phyloP scores from a whole-genome alignment of 1,284 basidiomycete genomes.

The Papiliotrema flavescens region DNA sequence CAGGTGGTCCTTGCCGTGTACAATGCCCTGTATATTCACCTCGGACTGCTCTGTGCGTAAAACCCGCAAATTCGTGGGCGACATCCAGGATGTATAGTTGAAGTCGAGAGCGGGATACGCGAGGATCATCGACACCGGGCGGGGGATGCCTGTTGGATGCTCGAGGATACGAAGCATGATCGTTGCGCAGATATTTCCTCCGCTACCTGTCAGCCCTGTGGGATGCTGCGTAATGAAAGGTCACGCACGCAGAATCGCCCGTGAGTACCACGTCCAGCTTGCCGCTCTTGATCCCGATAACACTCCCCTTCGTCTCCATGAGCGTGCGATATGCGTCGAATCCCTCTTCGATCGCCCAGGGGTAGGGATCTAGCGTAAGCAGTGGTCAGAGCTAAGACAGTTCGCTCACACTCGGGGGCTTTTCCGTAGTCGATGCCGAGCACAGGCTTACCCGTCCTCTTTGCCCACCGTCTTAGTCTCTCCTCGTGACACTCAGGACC shows the following conservation, averaged over 20 bases:
- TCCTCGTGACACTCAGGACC: slow-evolving; percentile 93
- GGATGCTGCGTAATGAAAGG: neutral
- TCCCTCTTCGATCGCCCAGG: slow-evolving; percentile 90
- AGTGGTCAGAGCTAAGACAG: neutral
- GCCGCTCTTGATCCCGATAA: slow-evolving; percentile 71
- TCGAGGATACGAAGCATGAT: slow-evolving; percentile 81
- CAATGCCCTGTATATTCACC: slow-evolving; percentile 57
- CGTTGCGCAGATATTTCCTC: slow-evolving; percentile 76
- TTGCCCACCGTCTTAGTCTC: slow-evolving; percentile 80
- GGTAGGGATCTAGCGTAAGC: slow-evolving; percentile 71
- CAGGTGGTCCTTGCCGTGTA: slow-evolving; percentile 81
- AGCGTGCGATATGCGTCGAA: slow-evolving; percentile 84
- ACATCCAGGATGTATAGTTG: slow-evolving; percentile 98
- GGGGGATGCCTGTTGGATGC: slow-evolving; percentile 51
- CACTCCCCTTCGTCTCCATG: slow-evolving; percentile 70
- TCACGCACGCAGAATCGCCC: slow-evolving; percentile 86
- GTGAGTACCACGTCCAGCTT: slow-evolving; percentile 70
- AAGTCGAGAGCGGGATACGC: slow-evolving; percentile 76
- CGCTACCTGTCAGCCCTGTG: slow-evolving; percentile 53
- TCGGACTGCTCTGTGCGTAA: slow-evolving; percentile 75
- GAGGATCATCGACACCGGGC: slow-evolving; percentile 76
- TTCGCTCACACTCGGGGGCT: slow-evolving; percentile 79
- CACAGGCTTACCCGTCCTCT: slow-evolving; percentile 72
- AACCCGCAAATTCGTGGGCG: slow-evolving; percentile 75
- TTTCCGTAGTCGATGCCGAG: slow-evolving; percentile 92